phyloP scores from a whole-genome alignment of 805 yeast genomes.

The Metschnikowia reukaufii region DNA sequence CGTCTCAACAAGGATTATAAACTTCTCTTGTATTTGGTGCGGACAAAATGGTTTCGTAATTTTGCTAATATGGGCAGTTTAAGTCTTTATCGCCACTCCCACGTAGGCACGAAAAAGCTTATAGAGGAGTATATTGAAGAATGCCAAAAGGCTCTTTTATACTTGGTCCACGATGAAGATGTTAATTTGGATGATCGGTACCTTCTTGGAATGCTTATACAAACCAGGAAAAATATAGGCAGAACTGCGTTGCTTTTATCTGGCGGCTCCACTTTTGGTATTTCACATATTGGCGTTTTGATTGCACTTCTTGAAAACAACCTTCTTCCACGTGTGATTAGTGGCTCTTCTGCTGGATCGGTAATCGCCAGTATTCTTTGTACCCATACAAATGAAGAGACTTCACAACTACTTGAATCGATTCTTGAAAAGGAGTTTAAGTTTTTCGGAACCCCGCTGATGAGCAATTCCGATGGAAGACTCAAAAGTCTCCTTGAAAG shows the following conservation, averaged over 20 bases:
- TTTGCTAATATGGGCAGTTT: constrained; percentile 85
- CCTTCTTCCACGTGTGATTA: constrained; percentile 79
- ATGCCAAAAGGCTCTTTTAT: constrained; percentile 53
- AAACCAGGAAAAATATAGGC: constrained; percentile 89
- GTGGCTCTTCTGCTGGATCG: constrained; percentile 96
- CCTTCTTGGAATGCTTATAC: constrained; percentile 74
- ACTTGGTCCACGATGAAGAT: constrained; percentile 37
- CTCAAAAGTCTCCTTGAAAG: constrained; percentile 45
- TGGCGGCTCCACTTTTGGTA: constrained; percentile 95
- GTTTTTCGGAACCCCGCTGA: constrained; percentile 40
- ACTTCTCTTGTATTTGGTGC: constrained; percentile 64
- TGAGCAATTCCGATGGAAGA: constrained; percentile 44
- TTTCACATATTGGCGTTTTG: constrained; percentile 89
- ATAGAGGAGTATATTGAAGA: constrained; percentile 84
- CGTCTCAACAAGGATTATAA: constrained; percentile 58
- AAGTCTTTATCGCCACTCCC: constrained; percentile 71
- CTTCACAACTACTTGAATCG: constrained; percentile 53
- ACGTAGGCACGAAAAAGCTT: constrained; percentile 79
- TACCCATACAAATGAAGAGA: constrained; percentile 74
- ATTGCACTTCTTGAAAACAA: constrained; percentile 73
- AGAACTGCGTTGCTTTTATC: constrained; percentile 91
- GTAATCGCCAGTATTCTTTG: constrained; percentile 89
- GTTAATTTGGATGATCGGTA: constrained; percentile 62
- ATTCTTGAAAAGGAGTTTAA: constrained; percentile 59
- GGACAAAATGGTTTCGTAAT: constrained; percentile 85